Base-by-base conservation (phyloP, 208 protist species). In the Leishmania turanica region DNA sequence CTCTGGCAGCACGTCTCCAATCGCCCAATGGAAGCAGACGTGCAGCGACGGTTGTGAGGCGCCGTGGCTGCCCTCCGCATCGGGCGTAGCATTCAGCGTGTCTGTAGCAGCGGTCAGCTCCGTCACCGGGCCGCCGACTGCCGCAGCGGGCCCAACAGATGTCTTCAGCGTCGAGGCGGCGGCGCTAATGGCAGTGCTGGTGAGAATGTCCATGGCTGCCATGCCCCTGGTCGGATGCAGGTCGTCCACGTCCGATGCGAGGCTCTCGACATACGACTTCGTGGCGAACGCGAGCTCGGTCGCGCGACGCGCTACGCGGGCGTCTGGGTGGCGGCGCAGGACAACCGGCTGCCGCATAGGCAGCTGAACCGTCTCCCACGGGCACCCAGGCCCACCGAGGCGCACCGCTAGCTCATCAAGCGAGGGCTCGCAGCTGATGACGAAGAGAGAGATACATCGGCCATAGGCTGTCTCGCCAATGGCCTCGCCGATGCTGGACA, bases 361-460 rank as follows among this genome's bases (percentile, higher is more conserved):
- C 11, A 95, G 82, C 15, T 77, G 27, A 1, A 92, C 64, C 58
- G 78, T 81, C 40, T 84, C 80, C 91, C 91, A 95, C 31, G 64
- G 75, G 62, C 88, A 72, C 45, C 87, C 83, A 15, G 91, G 85
- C 15, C 91, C 91, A 62, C 91, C 91, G 11, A 95, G 89, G 8
- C 91, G 89, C 53, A 92, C 83, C 45, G 79, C 84, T 1, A 95
- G 34, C 17, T 75, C 80, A 13, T 78, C 49, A n/a, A 73, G 66
- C 4, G 66, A 19, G 2, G 86, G 84, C 13, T 72, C 78, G 75
- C 85, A 89, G 47, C 74, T 60, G 31, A 68, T 69, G 34, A 92
- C 79, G 74, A 85, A 82, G 27, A 92, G 34, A 6, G 84, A 90
- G 42, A 92, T 74, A 27, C n/a, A 74, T 15, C 84, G 75, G 21